phyloP scores from a whole-genome alignment of 345 rosid genomes.

The Microcos paniculata region DNA sequence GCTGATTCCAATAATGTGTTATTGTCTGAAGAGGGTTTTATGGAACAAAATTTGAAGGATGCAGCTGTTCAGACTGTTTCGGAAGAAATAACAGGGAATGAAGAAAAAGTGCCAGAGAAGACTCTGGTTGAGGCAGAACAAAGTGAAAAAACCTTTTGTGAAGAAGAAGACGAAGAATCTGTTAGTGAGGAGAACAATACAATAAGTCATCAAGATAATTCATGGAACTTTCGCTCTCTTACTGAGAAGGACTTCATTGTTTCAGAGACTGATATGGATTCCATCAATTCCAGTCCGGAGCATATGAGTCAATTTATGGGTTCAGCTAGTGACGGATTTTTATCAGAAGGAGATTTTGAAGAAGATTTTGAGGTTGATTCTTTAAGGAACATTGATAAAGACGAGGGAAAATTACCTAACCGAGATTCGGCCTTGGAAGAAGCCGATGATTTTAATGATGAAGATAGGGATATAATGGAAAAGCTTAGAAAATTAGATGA shows the following conservation, averaged over 20 bases:
- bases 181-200: conserved; percentile 1
- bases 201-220: conserved; percentile 14
- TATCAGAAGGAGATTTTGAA: conserved; percentile 56
- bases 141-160: background rate
- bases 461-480: conserved; percentile 29
- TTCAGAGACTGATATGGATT: conserved; percentile 48
- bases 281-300: conserved; percentile 55
- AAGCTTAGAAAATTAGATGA: conserved; percentile 32
- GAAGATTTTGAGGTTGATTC: conserved; percentile 20
- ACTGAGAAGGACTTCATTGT: conserved; percentile 43
- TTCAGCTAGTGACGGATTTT: conserved; percentile 49
- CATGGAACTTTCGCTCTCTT: conserved; percentile 31
- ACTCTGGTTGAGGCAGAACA: background rate
- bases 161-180: conserved; percentile 7
- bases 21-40: conserved; percentile 5
- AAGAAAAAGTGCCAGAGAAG: conserved; percentile 2
- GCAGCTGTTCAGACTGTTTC: conserved; percentile 10
- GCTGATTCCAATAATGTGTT: conserved; percentile 24
- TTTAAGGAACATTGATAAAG: conserved; percentile 12
- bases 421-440: conserved; percentile 24
- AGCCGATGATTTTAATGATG: conserved; percentile 26
- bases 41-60: conserved; percentile 4
- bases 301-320: conserved; percentile 37
- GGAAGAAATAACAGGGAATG: conserved; percentile 25
- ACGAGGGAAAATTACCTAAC: conserved; percentile 17